Conservation (phyloP, 176 grass and related monocot genomes). For the Eragrostis curvula region DNA sequence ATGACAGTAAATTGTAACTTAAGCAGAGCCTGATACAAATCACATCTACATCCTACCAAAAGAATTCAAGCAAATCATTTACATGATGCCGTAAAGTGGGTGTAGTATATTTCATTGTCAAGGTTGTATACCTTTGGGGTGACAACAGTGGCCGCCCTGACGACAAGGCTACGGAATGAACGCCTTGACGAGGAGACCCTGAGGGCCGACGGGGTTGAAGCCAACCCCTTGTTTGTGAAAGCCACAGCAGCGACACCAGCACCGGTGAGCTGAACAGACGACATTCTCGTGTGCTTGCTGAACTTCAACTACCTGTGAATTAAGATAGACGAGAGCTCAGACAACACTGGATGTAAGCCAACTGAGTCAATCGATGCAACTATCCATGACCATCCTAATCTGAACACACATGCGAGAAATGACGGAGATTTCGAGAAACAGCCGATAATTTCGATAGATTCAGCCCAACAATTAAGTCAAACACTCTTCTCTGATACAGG, state of each 20-base stretch:
- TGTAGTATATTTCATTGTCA: not conserved
- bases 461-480: constrained; percentile 10
- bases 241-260: constrained; percentile 38
- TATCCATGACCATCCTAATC: not conserved
- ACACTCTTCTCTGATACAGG: not conserved
- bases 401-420: not conserved
- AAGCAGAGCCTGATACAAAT: not conserved
- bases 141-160: constrained; percentile 75
- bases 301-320: constrained; percentile 14
- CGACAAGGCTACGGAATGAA: constrained; percentile 37
- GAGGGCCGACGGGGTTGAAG: constrained; percentile 6
- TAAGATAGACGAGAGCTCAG: not conserved
- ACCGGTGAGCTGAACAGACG: constrained; percentile 48
- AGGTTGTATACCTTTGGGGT: constrained; percentile 58
- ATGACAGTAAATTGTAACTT: not conserved
- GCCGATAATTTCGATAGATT: not conserved
- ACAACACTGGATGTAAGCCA: not conserved
- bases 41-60: not conserved
- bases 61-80: not conserved
- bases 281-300: constrained; percentile 30
- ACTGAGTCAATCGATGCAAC: not conserved
- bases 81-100: not conserved
- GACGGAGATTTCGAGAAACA: not conserved
- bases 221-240: constrained; percentile 34
- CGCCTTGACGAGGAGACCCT: constrained; percentile 23